Evolutionary conservation across 148 eudicot genomes (phyloP).

Genomic region (Rhododendron vialii): DNA sequence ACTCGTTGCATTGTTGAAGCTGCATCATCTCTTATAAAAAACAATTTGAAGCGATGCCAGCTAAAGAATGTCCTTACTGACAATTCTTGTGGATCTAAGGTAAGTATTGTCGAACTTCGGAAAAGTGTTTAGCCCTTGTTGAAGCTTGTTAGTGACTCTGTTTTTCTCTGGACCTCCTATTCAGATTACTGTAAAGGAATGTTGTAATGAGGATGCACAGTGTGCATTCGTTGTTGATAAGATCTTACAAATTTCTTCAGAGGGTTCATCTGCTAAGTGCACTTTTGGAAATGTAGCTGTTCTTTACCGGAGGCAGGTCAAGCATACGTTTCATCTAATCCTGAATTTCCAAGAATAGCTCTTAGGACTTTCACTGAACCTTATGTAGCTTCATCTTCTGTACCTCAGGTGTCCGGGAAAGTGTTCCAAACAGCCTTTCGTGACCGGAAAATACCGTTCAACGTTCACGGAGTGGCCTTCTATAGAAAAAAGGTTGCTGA

Average conservation of each 20-base stretch:
- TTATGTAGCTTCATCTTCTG: conserved; percentile 10
- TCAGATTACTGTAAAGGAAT: conserved; percentile 81
- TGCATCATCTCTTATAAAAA: conserved; percentile 70
- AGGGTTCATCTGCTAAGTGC: conserved; percentile 43
- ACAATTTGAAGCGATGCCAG: conserved; percentile 58
- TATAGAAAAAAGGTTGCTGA: conserved; percentile 78
- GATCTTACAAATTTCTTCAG: conserved; percentile 61
- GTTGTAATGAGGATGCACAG: conserved; percentile 76
- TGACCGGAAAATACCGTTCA: conserved; percentile 75
- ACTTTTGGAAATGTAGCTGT: conserved; percentile 69
- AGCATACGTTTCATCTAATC: conserved; percentile 9
- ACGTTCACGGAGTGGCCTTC: conserved; percentile 93
- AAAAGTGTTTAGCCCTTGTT: neutral
- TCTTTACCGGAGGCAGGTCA: conserved; percentile 96
- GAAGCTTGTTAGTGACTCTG: conserved; percentile 6
- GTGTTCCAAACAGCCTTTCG: conserved; percentile 81
- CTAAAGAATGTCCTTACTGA: conserved; percentile 62
- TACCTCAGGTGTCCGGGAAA: conserved; percentile 72
- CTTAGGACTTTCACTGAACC: conserved; percentile 10
- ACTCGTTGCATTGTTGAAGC: conserved; percentile 96
- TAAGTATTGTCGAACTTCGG: conserved; percentile 5
- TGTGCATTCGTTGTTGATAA: conserved; percentile 90
- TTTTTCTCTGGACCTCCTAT: conserved; percentile 3
- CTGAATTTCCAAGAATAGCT: neutral
- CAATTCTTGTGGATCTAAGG: conserved; percentile 86